Evolutionary conservation across 2,329 filamentous ascomycete species (phyloP).

Genomic region (Hypoxylon sp.): DNA sequence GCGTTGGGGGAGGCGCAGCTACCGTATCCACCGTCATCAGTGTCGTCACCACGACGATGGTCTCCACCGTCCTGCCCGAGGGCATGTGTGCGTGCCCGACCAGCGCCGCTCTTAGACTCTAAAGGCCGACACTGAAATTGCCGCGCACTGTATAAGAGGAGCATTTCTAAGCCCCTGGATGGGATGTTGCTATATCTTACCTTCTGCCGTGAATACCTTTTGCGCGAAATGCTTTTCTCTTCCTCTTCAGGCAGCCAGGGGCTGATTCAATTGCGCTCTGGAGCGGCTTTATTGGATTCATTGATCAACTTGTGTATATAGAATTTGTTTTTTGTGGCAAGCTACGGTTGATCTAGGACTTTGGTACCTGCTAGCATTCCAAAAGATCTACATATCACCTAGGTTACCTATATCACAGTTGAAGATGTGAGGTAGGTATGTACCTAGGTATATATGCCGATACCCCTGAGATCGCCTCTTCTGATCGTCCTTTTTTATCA

Average conservation of each 20-base stretch:
- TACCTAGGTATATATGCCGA: too few relatives aligned
- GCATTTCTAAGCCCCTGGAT: background rate
- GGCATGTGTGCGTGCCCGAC: conserved; percentile 30
- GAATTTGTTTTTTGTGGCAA: too few relatives aligned
- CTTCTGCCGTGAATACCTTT: conserved; percentile 27
- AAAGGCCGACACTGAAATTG: background rate
- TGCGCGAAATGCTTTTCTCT: background rate
- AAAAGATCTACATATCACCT: too few relatives aligned
- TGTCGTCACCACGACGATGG: conserved; percentile 29
- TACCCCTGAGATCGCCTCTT: background rate
- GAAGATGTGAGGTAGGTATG: too few relatives aligned
- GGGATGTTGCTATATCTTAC: conserved; percentile 6
- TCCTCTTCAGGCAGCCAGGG: background rate
- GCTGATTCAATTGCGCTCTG: background rate
- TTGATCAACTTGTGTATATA: background rate
- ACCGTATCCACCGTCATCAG: conserved; percentile 25
- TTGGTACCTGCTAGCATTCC: background rate
- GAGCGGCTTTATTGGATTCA: background rate
- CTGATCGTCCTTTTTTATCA: background rate
- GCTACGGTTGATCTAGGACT: background rate
- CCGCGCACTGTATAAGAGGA: conserved; percentile 5
- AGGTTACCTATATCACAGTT: background rate
- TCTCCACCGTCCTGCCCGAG: conserved; percentile 19
- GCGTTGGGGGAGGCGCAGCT: conserved; percentile 22
- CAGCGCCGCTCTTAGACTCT: background rate